These are phyloP conservation scores for Scleromitrula shiraiana DNA, from an alignment of 2,329 filamentous ascomycete genomes.

Conservation along the genomic window DNA sequence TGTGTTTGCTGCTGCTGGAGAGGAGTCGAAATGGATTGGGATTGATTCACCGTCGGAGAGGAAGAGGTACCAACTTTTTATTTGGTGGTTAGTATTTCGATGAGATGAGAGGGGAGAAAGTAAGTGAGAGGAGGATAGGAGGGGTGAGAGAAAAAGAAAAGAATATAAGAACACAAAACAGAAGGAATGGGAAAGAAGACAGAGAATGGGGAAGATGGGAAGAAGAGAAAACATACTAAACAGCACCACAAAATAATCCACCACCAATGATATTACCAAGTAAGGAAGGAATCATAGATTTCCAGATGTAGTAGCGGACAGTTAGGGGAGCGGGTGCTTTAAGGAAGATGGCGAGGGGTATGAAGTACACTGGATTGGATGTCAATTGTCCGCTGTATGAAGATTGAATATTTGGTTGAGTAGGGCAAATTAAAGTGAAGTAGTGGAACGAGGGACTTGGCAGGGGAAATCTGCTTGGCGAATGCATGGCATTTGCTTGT, in stretches of 20 bases:
- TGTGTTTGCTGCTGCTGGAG: conserved; percentile 12
- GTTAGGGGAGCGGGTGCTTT: conserved; percentile 35
- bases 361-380: conserved; percentile 39
- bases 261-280: conserved; percentile 49
- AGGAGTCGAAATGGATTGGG: conserved; percentile 22
- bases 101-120: neutral
- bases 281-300: conserved; percentile 44
- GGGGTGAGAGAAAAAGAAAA: neutral
- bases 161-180: too few relatives aligned
- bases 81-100: neutral
- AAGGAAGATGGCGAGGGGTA: conserved; percentile 42
- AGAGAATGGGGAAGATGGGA: too few relatives aligned
- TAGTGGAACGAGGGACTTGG: neutral
- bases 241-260: conserved; percentile 41
- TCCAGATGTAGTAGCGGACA: conserved; percentile 48
- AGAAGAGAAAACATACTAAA: conserved; percentile 26
- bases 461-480: conserved; percentile 4
- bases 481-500: neutral
- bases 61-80: conserved; percentile 37
- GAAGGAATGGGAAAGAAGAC: too few relatives aligned
- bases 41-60: conserved; percentile 25
- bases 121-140: neutral
- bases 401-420: too few relatives aligned
- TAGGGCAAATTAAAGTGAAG: neutral
- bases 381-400: too few relatives aligned